A percentile compares a stretch with the other conserved stretches of the same genome.
phyloP scores from a whole-genome alignment of 2,329 filamentous ascomycete genomes.

The Nemania diffusa region DNA sequence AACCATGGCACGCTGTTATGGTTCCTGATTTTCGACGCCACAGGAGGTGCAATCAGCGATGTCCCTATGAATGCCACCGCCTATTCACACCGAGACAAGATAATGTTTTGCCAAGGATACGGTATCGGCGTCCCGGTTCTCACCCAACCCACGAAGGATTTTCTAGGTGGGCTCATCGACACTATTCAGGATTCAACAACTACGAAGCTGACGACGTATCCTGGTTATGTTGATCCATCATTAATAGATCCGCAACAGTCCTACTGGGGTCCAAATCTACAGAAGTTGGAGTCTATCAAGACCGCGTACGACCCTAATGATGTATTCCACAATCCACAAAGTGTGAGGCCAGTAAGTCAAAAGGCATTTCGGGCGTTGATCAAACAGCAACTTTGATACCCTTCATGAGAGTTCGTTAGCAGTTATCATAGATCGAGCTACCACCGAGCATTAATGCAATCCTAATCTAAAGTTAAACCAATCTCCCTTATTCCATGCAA shows the following conservation, averaged over 20 bases:
- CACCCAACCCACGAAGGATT: constrained; percentile 58
- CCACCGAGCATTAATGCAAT: background rate
- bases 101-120: constrained; percentile 73
- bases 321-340: constrained; percentile 69
- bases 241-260: constrained; percentile 59
- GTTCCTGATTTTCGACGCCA: constrained; percentile 71
- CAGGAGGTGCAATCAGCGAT: constrained; percentile 69
- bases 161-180: constrained; percentile 63
- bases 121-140: constrained; percentile 62
- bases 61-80: constrained; percentile 65
- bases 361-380: constrained; percentile 9
- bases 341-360: constrained; percentile 50
- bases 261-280: constrained; percentile 67
- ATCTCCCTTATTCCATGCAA: background rate
- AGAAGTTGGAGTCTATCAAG: constrained; percentile 61
- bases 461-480: background rate
- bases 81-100: constrained; percentile 71
- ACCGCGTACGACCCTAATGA: constrained; percentile 62
- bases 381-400: constrained; percentile 14
- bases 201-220: constrained; percentile 63
- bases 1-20: constrained; percentile 65
- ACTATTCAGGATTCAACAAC: constrained; percentile 53
- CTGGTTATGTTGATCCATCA: constrained; percentile 69
- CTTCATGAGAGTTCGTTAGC: background rate
- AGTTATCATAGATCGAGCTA: background rate